Percentiles rank a stretch among this genome's conserved stretches.
Evolutionary conservation across 805 yeast genomes (phyloP).

Genomic region (Saccharomyces paradoxus): DNA sequence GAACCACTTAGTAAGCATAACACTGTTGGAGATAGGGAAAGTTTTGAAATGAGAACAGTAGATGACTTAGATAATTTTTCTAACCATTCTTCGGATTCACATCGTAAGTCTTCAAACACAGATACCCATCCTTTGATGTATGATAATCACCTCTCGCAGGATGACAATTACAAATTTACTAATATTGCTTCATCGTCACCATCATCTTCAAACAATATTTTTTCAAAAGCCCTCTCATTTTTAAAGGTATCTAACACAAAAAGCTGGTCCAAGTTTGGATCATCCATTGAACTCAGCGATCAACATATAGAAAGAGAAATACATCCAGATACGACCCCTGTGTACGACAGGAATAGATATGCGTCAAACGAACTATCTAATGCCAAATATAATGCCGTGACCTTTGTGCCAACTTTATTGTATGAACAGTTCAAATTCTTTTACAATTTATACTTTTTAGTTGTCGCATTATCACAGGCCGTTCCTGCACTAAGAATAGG

Average conservation of each 20-base stretch:
- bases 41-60: slow-evolving; percentile 26
- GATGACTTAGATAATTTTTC: slow-evolving; percentile 12
- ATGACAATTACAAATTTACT: background rate
- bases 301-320: slow-evolving; percentile 34
- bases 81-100: slow-evolving; percentile 1
- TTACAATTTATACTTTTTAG: slow-evolving; percentile 81
- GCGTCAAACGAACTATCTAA: slow-evolving; percentile 81
- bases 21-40: slow-evolving; percentile 13
- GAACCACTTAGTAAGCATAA: slow-evolving; percentile 14
- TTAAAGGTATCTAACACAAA: slow-evolving; percentile 20
- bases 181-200: slow-evolving; percentile 1
- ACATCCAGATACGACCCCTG: slow-evolving; percentile 36
- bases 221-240: slow-evolving; percentile 15
- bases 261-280: background rate
- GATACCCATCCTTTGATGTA: slow-evolving; percentile 15
- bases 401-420: slow-evolving; percentile 80
- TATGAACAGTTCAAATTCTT: slow-evolving; percentile 96
- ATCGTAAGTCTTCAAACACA: slow-evolving; percentile 13
- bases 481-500: slow-evolving; percentile 89
- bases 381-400: slow-evolving; percentile 84
- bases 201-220: background rate
- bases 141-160: slow-evolving; percentile 4
- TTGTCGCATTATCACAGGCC: slow-evolving; percentile 91
- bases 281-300: slow-evolving; percentile 15
- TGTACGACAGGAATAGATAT: slow-evolving; percentile 29